These are phyloP conservation scores for Spinellus fusiger DNA, from an alignment of 192 early-diverging fungal genomes.

Conservation along the genomic window DNA sequence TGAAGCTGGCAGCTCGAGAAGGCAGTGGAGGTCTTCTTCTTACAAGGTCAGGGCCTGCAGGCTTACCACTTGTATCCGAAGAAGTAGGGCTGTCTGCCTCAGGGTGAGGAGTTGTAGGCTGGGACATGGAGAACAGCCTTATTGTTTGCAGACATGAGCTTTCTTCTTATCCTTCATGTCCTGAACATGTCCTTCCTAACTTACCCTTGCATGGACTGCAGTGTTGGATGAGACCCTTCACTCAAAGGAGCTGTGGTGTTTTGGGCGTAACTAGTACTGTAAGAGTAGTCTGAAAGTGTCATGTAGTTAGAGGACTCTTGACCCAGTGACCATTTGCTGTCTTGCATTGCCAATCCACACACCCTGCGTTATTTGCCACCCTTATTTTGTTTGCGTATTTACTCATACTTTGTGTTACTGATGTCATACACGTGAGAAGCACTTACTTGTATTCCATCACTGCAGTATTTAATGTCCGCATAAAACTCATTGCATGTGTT, in stretches of 20 bases:
- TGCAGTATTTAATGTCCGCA: too few species aligned
- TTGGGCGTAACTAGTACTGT: background rate
- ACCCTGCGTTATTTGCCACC: background rate
- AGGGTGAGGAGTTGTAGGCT: slow-evolving; percentile 27
- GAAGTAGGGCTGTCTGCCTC: slow-evolving; percentile 14
- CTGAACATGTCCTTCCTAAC: background rate
- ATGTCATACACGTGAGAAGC: background rate
- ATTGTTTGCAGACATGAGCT: background rate
- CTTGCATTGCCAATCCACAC: slow-evolving; percentile 15
- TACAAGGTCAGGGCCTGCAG: slow-evolving; percentile 9
- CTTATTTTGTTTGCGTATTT: background rate
- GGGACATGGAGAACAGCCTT: slow-evolving; percentile 20
- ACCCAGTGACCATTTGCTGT: slow-evolving; percentile 13
- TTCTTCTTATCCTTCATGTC: background rate
- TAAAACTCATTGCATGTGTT: too few species aligned
- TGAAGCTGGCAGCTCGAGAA: slow-evolving; percentile 13
- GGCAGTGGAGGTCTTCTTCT: slow-evolving; percentile 10
- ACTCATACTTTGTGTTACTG: background rate
- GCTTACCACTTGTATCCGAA: slow-evolving; percentile 1
- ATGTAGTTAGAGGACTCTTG: slow-evolving; percentile 9
- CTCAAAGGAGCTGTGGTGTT: background rate
- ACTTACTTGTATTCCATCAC: too few species aligned
- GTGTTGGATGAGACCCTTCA: slow-evolving; percentile 1
- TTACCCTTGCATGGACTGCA: slow-evolving; percentile 15
- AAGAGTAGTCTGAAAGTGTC: slow-evolving; percentile 12